Evolutionary conservation across 768 basidiomycete genomes (phyloP).

Genomic region (Termitomyces eurrhizus): DNA sequence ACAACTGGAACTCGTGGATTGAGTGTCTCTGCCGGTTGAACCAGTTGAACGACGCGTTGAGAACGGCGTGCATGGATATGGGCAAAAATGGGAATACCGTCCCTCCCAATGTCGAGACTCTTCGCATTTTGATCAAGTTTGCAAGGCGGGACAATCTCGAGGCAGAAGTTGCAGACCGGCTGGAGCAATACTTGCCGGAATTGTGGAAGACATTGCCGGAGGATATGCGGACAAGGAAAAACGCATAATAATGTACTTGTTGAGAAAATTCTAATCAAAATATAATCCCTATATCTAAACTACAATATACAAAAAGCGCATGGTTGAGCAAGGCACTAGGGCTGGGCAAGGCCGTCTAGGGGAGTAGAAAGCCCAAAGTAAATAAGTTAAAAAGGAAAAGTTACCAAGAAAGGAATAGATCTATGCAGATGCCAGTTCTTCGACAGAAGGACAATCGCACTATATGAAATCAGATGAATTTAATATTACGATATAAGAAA

Average conservation of each 20-base stretch:
- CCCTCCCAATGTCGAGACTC: slow-evolving; percentile 45
- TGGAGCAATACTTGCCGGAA: slow-evolving; percentile 38
- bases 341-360: slow-evolving; percentile 41
- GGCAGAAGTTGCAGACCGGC: slow-evolving; percentile 39
- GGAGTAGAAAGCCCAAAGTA: slow-evolving; percentile 40
- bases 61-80: slow-evolving; percentile 66
- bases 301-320: slow-evolving; percentile 30
- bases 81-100: slow-evolving; percentile 37
- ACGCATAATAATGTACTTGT: neutral
- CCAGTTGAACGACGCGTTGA: slow-evolving; percentile 61
- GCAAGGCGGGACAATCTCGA: slow-evolving; percentile 39
- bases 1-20: slow-evolving; percentile 79
- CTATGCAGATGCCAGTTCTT: slow-evolving; percentile 55
- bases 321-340: slow-evolving; percentile 68
- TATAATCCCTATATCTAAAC: neutral
- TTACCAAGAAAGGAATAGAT: slow-evolving; percentile 1
- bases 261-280: too few relatives aligned
- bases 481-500: neutral
- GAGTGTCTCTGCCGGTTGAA: slow-evolving; percentile 82
- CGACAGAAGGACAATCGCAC: slow-evolving; percentile 87
- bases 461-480: slow-evolving; percentile 31
- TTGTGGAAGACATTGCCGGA: slow-evolving; percentile 30
- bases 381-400: slow-evolving; percentile 2
- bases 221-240: slow-evolving; percentile 15
- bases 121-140: slow-evolving; percentile 53